These are phyloP conservation scores for Diaporthe eres DNA, from an alignment of 2,329 filamentous ascomycete species.

Conservation along the genomic window DNA sequence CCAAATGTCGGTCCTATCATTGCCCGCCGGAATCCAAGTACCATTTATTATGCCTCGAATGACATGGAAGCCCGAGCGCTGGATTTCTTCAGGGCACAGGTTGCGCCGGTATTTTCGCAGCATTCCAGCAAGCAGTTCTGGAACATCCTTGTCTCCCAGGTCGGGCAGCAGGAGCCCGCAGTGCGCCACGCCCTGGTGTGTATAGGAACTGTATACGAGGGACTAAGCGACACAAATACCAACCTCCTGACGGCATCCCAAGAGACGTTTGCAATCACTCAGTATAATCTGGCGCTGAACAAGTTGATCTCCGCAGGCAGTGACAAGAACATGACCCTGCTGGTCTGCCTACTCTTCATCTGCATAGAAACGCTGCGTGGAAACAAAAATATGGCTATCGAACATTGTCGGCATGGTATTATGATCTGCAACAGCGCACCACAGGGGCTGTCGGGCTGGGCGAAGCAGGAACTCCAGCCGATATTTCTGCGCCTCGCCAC, in stretches of 20 bases:
- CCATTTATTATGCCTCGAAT: background rate
- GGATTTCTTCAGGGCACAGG: slow-evolving; percentile 55
- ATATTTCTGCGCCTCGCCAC: slow-evolving; percentile 60
- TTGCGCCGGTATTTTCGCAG: slow-evolving; percentile 57
- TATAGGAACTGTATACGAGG: slow-evolving; percentile 63
- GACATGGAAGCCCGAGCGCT: slow-evolving; percentile 38
- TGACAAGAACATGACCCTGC: slow-evolving; percentile 53
- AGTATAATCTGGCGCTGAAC: slow-evolving; percentile 65
- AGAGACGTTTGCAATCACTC: slow-evolving; percentile 55
- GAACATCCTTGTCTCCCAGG: slow-evolving; percentile 60
- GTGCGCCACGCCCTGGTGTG: slow-evolving; percentile 65
- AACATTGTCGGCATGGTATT: slow-evolving; percentile 50
- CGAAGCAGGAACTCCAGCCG: slow-evolving; percentile 56
- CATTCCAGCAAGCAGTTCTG: slow-evolving; percentile 60
- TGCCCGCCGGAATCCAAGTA: background rate
- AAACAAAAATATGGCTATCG: slow-evolving; percentile 55
- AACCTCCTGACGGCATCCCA: slow-evolving; percentile 45
- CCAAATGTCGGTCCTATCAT: background rate
- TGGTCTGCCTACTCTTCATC: slow-evolving; percentile 64
- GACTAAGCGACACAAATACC: slow-evolving; percentile 44
- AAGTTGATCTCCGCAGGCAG: slow-evolving; percentile 55
- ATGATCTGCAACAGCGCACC: slow-evolving; percentile 42
- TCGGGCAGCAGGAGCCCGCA: slow-evolving; percentile 60
- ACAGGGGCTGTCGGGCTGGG: slow-evolving; percentile 36
- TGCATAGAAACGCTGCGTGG: slow-evolving; percentile 64